Conservation (phyloP, 2,329 filamentous ascomycete species). For the Periconia sp. region DNA sequence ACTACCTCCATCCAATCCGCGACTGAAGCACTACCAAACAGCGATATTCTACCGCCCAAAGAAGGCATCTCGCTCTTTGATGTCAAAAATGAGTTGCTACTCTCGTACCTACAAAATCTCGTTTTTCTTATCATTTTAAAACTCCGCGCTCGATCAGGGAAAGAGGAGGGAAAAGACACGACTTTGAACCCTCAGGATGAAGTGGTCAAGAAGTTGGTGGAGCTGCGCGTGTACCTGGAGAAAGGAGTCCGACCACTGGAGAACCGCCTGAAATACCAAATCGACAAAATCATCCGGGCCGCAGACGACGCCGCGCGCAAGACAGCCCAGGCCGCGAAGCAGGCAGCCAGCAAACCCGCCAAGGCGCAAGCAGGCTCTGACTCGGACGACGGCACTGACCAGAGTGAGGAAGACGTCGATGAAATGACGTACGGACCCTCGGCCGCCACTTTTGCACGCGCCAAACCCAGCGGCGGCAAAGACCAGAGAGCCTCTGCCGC, state of each 20-base stretch:
- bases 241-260: slow-evolving; percentile 90
- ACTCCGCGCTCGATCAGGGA: slow-evolving; percentile 52
- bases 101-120: slow-evolving; percentile 93
- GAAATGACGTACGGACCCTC: slow-evolving; percentile 67
- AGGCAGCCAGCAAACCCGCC: slow-evolving; percentile 14
- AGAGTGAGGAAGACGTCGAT: slow-evolving; percentile 49
- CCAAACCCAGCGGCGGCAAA: slow-evolving; percentile 7
- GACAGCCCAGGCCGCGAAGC: slow-evolving; percentile 26
- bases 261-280: slow-evolving; percentile 88
- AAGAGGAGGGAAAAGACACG: slow-evolving; percentile 38
- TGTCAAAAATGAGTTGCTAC: slow-evolving; percentile 93
- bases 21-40: slow-evolving; percentile 52
- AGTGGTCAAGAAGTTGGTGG: slow-evolving; percentile 83
- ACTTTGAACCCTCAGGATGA: slow-evolving; percentile 59
- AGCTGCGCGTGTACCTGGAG: slow-evolving; percentile 89
- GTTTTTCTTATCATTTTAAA: slow-evolving; percentile 85
- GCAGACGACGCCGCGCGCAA: slow-evolving; percentile 66
- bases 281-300: slow-evolving; percentile 89
- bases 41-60: slow-evolving; percentile 68
- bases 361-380: slow-evolving; percentile 41
- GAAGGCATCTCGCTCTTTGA: slow-evolving; percentile 94
- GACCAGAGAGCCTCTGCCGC: slow-evolving; percentile 16
- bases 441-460: slow-evolving; percentile 48
- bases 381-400: slow-evolving; percentile 26
- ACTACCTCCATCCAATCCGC: slow-evolving; percentile 68